phyloP scores from a whole-genome alignment of 257 asterid genomes.

The Primulina huaijiensis region DNA sequence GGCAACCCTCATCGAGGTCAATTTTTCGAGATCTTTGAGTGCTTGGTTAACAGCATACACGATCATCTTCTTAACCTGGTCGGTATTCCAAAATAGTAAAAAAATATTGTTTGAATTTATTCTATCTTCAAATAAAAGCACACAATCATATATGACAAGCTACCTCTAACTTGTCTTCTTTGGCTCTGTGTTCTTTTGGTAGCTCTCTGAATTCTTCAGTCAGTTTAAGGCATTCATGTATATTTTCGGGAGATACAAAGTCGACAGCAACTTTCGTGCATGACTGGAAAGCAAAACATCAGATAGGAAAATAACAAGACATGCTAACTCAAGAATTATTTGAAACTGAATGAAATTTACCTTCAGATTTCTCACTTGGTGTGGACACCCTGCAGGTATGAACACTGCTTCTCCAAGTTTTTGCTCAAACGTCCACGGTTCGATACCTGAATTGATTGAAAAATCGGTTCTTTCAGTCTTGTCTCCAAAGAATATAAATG shows the following conservation, averaged over 20 bases:
- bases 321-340: background rate
- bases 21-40: slow-evolving; percentile 55
- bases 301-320: background rate
- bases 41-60: slow-evolving; percentile 65
- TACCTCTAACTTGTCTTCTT: slow-evolving; percentile 96
- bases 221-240: slow-evolving; percentile 68
- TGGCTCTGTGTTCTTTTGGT: slow-evolving; percentile 79
- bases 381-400: slow-evolving; percentile 98
- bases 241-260: slow-evolving; percentile 92
- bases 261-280: slow-evolving; percentile 93
- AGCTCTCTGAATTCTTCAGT: slow-evolving; percentile 84
- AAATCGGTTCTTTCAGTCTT: slow-evolving; percentile 1
- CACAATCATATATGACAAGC: background rate
- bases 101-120: slow-evolving; percentile 1
- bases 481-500: background rate
- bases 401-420: slow-evolving; percentile 88
- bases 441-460: slow-evolving; percentile 51
- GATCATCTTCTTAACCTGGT: slow-evolving; percentile 90
- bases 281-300: slow-evolving; percentile 47
- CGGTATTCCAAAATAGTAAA: background rate
- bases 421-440: slow-evolving; percentile 95
- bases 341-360: slow-evolving; percentile 29
- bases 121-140: background rate
- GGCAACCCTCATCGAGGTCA: slow-evolving; percentile 23
- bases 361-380: slow-evolving; percentile 94